Conservation (phyloP, 345 rosid species). For the Eucalyptus microcorys region DNA sequence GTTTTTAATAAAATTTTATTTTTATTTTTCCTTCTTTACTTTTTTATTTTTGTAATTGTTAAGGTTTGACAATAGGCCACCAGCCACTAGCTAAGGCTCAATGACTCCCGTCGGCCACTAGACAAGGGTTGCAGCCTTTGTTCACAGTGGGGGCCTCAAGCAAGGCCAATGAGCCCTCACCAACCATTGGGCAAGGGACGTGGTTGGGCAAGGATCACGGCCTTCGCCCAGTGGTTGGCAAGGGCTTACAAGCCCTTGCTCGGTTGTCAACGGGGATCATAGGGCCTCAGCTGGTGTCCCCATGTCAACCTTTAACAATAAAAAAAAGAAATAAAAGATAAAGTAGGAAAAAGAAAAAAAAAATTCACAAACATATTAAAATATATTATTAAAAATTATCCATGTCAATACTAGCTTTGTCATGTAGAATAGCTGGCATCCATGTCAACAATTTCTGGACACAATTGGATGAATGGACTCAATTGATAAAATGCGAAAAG, state of each 20-base stretch:
- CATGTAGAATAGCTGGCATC: accelerated
- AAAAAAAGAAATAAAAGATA: no score
- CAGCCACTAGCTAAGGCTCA: neutral
- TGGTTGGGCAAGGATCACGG: no score
- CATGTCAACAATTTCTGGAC: accelerated
- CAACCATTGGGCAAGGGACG: no score
- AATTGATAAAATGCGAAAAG: no score
- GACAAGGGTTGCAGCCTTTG: no score
- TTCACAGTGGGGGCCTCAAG: accelerated
- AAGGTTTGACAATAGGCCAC: neutral
- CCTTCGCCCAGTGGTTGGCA: accelerated
- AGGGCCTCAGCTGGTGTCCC: accelerated
- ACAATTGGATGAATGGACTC: no score
- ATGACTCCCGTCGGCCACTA: accelerated
- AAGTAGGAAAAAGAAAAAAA: neutral
- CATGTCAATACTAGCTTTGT: no score
- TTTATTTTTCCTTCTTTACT: neutral
- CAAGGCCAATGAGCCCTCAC: no score
- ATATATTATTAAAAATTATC: neutral
- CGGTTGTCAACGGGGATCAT: accelerated
- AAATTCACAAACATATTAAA: no score
- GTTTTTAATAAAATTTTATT: no score
- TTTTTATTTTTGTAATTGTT: no score
- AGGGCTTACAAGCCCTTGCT: neutral
- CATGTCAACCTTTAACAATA: neutral